Base-by-base conservation (phyloP, 192 early-diverging fungal genomes). In the Mortierella antarctica region DNA sequence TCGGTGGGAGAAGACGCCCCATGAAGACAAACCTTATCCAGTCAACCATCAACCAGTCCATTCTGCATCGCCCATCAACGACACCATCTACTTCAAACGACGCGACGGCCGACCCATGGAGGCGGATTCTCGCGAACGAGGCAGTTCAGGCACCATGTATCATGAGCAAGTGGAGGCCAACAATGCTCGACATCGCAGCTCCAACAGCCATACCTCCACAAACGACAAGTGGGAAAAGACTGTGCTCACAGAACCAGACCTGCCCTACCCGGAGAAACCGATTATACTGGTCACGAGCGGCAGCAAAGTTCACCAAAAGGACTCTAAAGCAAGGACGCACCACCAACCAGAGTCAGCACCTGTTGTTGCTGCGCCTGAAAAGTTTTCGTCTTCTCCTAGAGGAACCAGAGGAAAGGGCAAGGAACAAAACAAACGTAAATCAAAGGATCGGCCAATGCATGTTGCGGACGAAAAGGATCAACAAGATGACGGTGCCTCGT, bases 21-120 rank as follows among this genome's bases (percentile, higher is more conserved):
- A 80, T 17, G 77, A 71, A 14, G 77, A 80, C 23, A 71, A 68
- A 61, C 77, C 77, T n/a, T 80, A 80, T 49, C 77, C 77, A 18
- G 39, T 9, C 46, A 53, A 9, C 64, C 51, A 5, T 56, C 69
- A 57, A 2, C 56, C 46, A 8, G 55, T 18, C 40, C 17, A 21
- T 11, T 31, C 49, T 53, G 31, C 53, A 14, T 61, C 50, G 4
- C 74, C 74, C 44, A 80, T 63, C 42, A 70, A 80, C 23, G 77
- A 80, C 23, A 45, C 64, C 7, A 55, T 80, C 41, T 67, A 72
- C 20, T 80, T 80, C 18, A 55, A 21, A n/a, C 64, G 77, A 6
- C 70, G 77, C 1, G 75, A 71, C 13, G 74, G 46, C 1, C 74
- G 64, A 14, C 18, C 52, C 20, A 51, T 39, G n/a, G 62, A 61